Evolutionary conservation across 192 early-diverging fungal species (phyloP).

Genomic region (Linnemannia elongata): DNA sequence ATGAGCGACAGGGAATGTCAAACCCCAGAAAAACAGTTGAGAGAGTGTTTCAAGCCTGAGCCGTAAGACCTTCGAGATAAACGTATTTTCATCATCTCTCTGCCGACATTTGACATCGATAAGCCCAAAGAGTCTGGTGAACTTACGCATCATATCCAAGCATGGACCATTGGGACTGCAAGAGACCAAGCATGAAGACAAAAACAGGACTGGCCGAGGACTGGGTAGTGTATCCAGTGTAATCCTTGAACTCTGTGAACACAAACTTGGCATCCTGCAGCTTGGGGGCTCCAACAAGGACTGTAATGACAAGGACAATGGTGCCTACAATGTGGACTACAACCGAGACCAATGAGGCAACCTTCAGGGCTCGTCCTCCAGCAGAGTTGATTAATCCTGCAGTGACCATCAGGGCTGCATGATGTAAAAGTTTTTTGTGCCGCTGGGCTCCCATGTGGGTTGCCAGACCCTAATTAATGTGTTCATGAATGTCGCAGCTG

Average conservation of each 20-base stretch:
- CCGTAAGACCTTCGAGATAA: not conserved
- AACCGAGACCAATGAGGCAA: constrained; percentile 47
- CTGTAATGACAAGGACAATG: constrained; percentile 33
- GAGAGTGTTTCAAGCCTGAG: not conserved
- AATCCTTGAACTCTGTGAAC: constrained; percentile 53
- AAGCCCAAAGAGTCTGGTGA: not conserved
- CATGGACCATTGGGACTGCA: constrained; percentile 58
- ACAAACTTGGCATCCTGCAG: constrained; percentile 54
- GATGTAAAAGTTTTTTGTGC: constrained; percentile 50
- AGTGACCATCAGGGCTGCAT: constrained; percentile 36
- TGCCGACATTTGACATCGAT: not conserved
- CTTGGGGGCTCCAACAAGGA: constrained; percentile 47
- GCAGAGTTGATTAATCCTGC: constrained; percentile 51
- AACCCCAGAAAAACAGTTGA: not conserved
- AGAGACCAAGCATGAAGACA: constrained; percentile 56
- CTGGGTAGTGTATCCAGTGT: constrained; percentile 49
- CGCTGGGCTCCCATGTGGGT: constrained; percentile 11
- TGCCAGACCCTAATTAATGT: constrained; percentile 39
- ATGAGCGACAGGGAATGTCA: not conserved
- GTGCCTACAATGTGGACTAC: constrained; percentile 50
- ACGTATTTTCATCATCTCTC: not conserved
- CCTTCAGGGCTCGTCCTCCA: constrained; percentile 49
- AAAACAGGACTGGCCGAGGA: constrained; percentile 35
- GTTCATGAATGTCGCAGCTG: constrained; percentile 49
- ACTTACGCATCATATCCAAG: constrained; percentile 57